Conservation (phyloP, 1,284 basidiomycete species). For the Pisolithus thermaeus region DNA sequence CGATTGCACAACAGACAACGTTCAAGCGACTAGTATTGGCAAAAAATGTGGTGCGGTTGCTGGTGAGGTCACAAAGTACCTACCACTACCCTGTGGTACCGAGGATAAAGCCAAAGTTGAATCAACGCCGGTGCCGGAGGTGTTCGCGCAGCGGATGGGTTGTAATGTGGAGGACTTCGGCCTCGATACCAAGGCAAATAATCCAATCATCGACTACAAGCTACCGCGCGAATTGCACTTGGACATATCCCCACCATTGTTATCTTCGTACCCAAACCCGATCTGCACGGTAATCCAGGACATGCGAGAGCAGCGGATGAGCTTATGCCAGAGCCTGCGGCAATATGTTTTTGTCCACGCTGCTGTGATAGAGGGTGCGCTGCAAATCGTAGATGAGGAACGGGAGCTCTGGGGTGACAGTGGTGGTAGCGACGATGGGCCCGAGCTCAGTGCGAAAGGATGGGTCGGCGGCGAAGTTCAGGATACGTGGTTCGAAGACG, state of each 20-base stretch:
- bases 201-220: conserved; percentile 44
- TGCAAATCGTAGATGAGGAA: conserved; percentile 76
- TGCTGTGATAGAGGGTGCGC: conserved; percentile 75
- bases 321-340: conserved; percentile 80
- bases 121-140: background rate
- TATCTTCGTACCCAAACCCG: conserved; percentile 66
- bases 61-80: background rate
- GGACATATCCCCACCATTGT: conserved; percentile 46
- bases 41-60: conserved; percentile 1
- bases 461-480: conserved; percentile 3
- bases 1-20: conserved; percentile 3
- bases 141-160: background rate
- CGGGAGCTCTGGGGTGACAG: conserved; percentile 31
- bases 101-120: conserved; percentile 2
- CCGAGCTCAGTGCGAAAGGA: conserved; percentile 9
- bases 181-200: conserved; percentile 9
- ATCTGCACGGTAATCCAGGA: conserved; percentile 76
- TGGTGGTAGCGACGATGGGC: conserved; percentile 22
- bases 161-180: conserved; percentile 5
- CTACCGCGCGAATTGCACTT: conserved; percentile 53
- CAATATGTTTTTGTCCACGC: conserved; percentile 90
- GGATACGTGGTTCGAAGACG: conserved; percentile 7
- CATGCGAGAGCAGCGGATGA: conserved; percentile 91
- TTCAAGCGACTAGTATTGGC: conserved; percentile 1
- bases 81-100: background rate